Percentiles rank a stretch among this genome's conserved stretches.
Conservation (phyloP, 164 flowering plant species). For the Stephania cephalantha region DNA sequence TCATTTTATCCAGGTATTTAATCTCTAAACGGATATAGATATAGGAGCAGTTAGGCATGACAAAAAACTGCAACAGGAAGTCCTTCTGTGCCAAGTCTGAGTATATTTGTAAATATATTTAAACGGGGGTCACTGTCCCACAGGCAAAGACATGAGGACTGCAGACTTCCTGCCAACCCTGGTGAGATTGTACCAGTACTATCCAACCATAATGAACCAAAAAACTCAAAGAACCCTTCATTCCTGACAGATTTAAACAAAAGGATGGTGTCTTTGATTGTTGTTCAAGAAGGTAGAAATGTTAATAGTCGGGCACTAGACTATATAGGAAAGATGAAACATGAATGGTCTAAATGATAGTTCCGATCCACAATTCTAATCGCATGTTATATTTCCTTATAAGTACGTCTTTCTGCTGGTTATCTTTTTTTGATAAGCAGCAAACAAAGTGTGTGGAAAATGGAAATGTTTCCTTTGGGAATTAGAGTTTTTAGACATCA, state of each 20-base stretch:
- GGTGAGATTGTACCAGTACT: not conserved
- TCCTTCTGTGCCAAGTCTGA: constrained; percentile 30
- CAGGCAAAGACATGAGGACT: constrained; percentile 29
- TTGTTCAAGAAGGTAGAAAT: constrained; percentile 15
- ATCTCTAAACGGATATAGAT: not conserved
- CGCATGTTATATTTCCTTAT: constrained; percentile 16
- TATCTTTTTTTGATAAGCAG: not conserved
- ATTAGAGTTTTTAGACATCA: no score
- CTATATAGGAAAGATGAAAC: constrained; percentile 29
- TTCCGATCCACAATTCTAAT: not conserved
- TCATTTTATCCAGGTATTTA: not conserved
- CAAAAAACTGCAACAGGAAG: constrained; percentile 17
- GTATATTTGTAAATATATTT: constrained; percentile 25
- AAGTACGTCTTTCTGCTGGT: not conserved
- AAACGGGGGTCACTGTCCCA: constrained; percentile 29
- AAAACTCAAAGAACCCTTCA: constrained; percentile 13
- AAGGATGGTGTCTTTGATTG: constrained; percentile 13
- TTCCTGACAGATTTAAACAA: constrained; percentile 18
- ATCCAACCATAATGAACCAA: constrained; percentile 10
- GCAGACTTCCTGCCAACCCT: not conserved
- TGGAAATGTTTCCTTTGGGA: not conserved
- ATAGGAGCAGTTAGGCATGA: constrained; percentile 13
- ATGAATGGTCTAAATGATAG: constrained; percentile 1
- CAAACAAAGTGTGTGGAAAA: not conserved
- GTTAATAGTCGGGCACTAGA: constrained; percentile 28